These are phyloP conservation scores for Boletus tomentosulus DNA, from an alignment of 768 basidiomycete species.

Conservation along the genomic window DNA sequence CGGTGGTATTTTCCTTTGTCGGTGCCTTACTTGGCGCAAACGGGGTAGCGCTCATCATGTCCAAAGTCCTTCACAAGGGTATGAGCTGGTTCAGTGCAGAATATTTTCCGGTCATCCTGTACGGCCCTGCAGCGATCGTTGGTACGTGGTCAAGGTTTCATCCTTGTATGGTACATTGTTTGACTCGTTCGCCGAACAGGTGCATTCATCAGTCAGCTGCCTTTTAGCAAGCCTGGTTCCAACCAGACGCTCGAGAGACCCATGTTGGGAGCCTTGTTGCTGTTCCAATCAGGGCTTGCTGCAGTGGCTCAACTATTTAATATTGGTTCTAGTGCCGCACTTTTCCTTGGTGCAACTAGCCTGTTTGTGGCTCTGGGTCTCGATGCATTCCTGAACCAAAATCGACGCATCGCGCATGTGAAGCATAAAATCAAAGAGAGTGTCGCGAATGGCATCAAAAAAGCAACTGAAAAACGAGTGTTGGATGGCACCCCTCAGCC, in stretches of 20 bases:
- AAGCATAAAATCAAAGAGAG: background rate
- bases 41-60: constrained; percentile 66
- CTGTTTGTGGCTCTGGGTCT: constrained; percentile 54
- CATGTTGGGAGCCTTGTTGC: constrained; percentile 54
- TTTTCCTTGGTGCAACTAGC: constrained; percentile 59
- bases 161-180: background rate
- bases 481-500: constrained; percentile 15
- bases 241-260: constrained; percentile 52
- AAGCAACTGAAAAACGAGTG: background rate
- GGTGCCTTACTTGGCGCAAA: constrained; percentile 67
- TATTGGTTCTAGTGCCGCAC: constrained; percentile 74
- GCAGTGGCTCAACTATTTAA: constrained; percentile 57
- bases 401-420: constrained; percentile 15
- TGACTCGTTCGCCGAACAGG: constrained; percentile 38
- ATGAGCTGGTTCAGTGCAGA: constrained; percentile 88
- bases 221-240: constrained; percentile 34
- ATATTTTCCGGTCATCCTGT: constrained; percentile 60
- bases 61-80: constrained; percentile 52
- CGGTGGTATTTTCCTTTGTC: constrained; percentile 47
- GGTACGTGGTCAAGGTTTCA: constrained; percentile 41
- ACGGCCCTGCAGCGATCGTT: constrained; percentile 67
- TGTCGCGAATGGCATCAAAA: background rate
- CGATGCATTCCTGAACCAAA: constrained; percentile 39
- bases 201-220: constrained; percentile 55
- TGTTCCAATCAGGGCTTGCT: constrained; percentile 57